phyloP scores from a whole-genome alignment of 225 moss, liverwort and hornwort species.

The Marchantia paleacea region DNA sequence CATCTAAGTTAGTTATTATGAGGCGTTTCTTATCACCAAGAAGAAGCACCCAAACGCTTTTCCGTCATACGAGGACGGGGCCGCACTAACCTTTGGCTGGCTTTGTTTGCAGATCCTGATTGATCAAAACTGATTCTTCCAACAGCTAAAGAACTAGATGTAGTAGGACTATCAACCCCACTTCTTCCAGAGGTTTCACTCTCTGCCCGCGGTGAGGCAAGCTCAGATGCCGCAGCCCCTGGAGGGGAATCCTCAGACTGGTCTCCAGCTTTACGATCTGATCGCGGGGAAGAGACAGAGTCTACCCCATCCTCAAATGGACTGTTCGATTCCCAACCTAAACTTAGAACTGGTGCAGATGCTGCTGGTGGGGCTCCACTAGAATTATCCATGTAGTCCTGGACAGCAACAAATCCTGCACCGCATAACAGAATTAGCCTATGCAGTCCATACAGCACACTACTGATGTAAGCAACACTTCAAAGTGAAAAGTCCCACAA shows the following conservation, averaged over 20 bases:
- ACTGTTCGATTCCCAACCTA: constrained; percentile 58
- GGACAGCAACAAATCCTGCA: constrained; percentile 70
- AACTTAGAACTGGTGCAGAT: constrained; percentile 42
- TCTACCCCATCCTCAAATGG: constrained; percentile 44
- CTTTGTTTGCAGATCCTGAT: constrained; percentile 47
- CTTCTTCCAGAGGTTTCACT: constrained; percentile 56
- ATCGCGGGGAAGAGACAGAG: constrained; percentile 50
- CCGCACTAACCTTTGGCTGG: constrained; percentile 57
- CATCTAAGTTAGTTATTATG: too few relatives aligned
- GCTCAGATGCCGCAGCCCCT: constrained; percentile 33
- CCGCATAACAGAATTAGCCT: neutral
- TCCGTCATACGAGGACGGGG: neutral
- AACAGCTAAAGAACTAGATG: constrained; percentile 46
- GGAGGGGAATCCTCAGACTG: constrained; percentile 41
- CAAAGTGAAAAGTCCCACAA: neutral
- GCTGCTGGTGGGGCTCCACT: constrained; percentile 25
- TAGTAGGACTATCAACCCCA: constrained; percentile 49
- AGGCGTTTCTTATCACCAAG: too few relatives aligned
- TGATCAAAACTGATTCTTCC: constrained; percentile 39
- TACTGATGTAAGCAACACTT: neutral
- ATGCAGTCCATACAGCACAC: neutral
- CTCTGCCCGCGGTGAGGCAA: constrained; percentile 44
- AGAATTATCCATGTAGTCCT: constrained; percentile 62
- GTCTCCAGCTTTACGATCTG: constrained; percentile 28
- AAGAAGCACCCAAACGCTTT: neutral